Evolutionary conservation across 306 rosid genomes (phyloP), one percentile per base, ranked within the genome.

Genomic region (Vigna unguiculata): DNA sequence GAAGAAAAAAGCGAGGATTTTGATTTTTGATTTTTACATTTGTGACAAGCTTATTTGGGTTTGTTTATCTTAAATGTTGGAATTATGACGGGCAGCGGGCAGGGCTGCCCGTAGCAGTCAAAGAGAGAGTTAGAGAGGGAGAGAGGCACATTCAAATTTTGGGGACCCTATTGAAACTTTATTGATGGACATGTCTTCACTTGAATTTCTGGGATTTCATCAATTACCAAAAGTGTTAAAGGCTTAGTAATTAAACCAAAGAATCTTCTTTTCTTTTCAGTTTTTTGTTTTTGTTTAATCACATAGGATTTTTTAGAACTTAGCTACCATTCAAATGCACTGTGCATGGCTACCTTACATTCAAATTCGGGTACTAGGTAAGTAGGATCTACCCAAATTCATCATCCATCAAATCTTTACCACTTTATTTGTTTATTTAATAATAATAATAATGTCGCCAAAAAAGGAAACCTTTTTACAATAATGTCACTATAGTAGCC

Each of bases 1-100:
- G 4, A 30, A 10, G 34, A 75, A 28, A 64, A 48, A 24, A n/a
- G n/a, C n/a, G n/a, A n/a, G n/a, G 46, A 54, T 38, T 38, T 38
- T 38, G 3, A 9, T 43, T 81, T 49, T 32, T 32, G 36, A 32
- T 32, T 32, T 32, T 52, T 4, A 69, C 28, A 48, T 6, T 46
- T 25, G 24, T 34, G 53, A n/a, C 54, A 19, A 8, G 17, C 54
- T 54, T 24, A 5, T 54, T 43, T 34, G 62, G 64, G 15, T 81
- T 30, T 30, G 32, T 28, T 15, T 30, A 28, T 59, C 1, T 24
- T 59, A 51, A 51, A 14, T 57, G 69, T 16, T 54, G 19, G 57
- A 55, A 54, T 52, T 24, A 63, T 55, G 4, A 52, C 76, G 88
- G 88, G 87, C 87, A 87, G 84, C 82, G 85, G 85, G 85, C 81